These are phyloP conservation scores for Phytophthora hybrid DNA, from an alignment of 352 stramenopile genomes.

Conservation along the genomic window DNA sequence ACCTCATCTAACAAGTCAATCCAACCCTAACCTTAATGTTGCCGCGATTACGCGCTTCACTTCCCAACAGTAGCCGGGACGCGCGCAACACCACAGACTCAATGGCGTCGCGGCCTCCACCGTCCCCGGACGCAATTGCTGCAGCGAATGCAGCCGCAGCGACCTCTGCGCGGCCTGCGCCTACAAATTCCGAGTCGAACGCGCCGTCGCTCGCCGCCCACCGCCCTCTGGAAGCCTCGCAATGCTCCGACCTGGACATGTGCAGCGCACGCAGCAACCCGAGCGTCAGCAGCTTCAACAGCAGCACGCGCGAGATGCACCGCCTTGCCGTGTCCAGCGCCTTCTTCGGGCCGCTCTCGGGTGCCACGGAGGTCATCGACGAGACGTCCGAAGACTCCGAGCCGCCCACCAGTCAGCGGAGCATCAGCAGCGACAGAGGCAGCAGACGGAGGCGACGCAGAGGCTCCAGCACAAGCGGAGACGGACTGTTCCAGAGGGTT, in stretches of 20 bases:
- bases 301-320: conserved; percentile 49
- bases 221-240: conserved; percentile 12
- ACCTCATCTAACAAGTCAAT: not conserved
- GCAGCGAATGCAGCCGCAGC: conserved; percentile 37
- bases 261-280: conserved; percentile 56
- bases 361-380: conserved; percentile 34
- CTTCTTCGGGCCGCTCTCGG: conserved; percentile 53
- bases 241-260: conserved; percentile 28
- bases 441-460: conserved; percentile 9
- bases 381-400: conserved; percentile 33
- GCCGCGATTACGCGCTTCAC: conserved; percentile 25
- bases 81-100: not conserved
- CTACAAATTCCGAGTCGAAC: conserved; percentile 8
- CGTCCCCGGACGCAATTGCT: conserved; percentile 35
- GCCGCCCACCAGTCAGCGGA: conserved; percentile 21
- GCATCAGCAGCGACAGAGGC: conserved; percentile 20
- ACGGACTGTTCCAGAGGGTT: conserved; percentile 21
- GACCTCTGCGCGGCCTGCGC: conserved; percentile 19
- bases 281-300: conserved; percentile 65
- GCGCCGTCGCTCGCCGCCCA: not conserved
- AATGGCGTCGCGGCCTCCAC: conserved; percentile 5
- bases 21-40: conserved; percentile 18
- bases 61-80: conserved; percentile 27
- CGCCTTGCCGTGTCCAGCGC: conserved; percentile 42
- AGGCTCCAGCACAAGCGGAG: conserved; percentile 8